Base-by-base conservation (phyloP, 2,329 filamentous ascomycete genomes). In the Parascedosporium putredinis region DNA sequence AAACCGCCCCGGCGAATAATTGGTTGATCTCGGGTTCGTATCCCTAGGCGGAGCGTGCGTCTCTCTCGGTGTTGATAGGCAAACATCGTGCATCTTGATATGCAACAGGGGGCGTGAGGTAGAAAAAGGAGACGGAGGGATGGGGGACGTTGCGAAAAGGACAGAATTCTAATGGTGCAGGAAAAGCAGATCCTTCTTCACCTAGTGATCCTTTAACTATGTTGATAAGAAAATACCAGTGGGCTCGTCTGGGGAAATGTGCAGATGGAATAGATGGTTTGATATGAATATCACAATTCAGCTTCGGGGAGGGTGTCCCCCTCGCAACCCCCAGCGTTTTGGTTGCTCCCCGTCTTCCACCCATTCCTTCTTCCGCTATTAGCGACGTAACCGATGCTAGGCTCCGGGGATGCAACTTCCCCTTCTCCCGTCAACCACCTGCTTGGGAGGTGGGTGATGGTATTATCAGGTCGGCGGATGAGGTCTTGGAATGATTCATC, bases 231-330 rank as follows among this genome's bases (percentile, higher is more conserved):
- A 23, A 10, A 8, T n/a, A 18, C 36, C 4, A 40, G 18, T 18
- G 22, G 18, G 10, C 14, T 29, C 16, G n/a, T 16, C 16, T n/a
- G n/a, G n/a, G 16, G 9, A 5, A 5, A 18, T 9, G n/a, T 8
- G 23, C 12, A 14, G 44, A 46, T 14, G 14, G 24, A 4, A 29
- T 12, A n/a, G 5, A 20, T 16, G 44, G 14, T 12, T 46, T 7
- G 9, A 46, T 12, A 14, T n/a, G 31, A 38, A 23, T 33, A 38
- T 40, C 45, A 48, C 22, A 48, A 38, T 16, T 48, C 45, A 48
- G n/a, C 20, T 27, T 48, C n/a, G n/a, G n/a, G n/a, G n/a, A n/a
- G n/a, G n/a, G n/a, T n/a, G n/a, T n/a, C n/a, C n/a, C n/a, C n/a
- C n/a, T n/a, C n/a, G n/a, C n/a, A n/a, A n/a, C n/a, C n/a, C n/a